Evolutionary conservation across 2,329 filamentous ascomycete genomes (phyloP).

Genomic region (Microdochium bolleyi): DNA sequence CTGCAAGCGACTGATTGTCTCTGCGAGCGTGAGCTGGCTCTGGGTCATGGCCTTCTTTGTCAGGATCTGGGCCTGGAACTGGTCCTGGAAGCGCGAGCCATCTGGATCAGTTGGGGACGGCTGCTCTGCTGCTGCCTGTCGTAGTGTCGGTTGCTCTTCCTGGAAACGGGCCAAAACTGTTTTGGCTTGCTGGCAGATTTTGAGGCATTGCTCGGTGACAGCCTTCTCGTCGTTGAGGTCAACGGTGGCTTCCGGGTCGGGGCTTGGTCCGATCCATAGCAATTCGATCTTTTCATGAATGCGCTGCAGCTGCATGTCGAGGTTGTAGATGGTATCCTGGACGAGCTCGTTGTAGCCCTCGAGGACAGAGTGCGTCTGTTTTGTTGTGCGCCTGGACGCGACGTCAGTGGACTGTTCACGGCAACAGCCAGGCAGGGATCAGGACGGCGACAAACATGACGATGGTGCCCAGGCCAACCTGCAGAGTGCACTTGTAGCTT

Average conservation of each 20-base stretch:
- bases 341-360: constrained; percentile 28
- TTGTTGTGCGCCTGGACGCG: neutral
- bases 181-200: constrained; percentile 26
- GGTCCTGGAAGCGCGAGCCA: neutral
- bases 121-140: constrained; percentile 5
- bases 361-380: constrained; percentile 12
- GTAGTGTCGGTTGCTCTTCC: constrained; percentile 14
- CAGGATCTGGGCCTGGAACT: constrained; percentile 23
- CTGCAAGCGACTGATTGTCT: constrained; percentile 21
- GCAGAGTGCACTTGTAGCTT: constrained; percentile 29
- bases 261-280: constrained; percentile 8
- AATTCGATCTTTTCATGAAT: constrained; percentile 25
- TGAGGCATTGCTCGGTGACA: constrained; percentile 28
- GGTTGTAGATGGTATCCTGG: constrained; percentile 23
- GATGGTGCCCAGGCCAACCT: constrained; percentile 24
- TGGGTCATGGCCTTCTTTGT: constrained; percentile 20
- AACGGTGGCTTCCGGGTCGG: constrained; percentile 10
- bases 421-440: constrained; percentile 5
- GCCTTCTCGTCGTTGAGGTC: constrained; percentile 26
- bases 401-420: constrained; percentile 17
- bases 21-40: constrained; percentile 19
- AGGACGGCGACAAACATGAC: constrained; percentile 20
- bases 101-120: too few relatives aligned
- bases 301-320: constrained; percentile 22
- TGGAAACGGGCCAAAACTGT: constrained; percentile 23